A percentile compares a stretch with the other conserved stretches of the same genome.
These are phyloP conservation scores for Ophiostoma sp. DNA, from an alignment of 2,329 filamentous ascomycete species.

Conservation along the genomic window DNA sequence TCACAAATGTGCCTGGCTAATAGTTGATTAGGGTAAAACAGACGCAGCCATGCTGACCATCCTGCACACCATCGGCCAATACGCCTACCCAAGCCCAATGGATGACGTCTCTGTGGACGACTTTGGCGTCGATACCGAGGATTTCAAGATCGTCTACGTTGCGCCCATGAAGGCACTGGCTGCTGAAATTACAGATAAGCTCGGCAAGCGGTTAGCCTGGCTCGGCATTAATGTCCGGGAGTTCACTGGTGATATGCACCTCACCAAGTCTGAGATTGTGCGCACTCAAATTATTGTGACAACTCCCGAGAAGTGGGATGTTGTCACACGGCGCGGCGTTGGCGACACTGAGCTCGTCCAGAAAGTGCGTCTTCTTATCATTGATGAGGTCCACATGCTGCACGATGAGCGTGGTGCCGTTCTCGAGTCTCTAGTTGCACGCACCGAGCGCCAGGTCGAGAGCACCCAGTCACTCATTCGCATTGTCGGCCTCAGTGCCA, in stretches of 20 bases:
- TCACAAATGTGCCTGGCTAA: not conserved
- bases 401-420: constrained; percentile 96
- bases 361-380: constrained; percentile 91
- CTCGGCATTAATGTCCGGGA: constrained; percentile 87
- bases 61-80: constrained; percentile 81
- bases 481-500: constrained; percentile 91
- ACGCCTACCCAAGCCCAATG: constrained; percentile 71
- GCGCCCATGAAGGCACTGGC: constrained; percentile 98
- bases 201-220: constrained; percentile 88
- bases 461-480: constrained; percentile 96
- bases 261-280: constrained; percentile 93
- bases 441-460: constrained; percentile 93
- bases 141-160: constrained; percentile 98
- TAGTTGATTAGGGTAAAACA: constrained; percentile 65
- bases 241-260: constrained; percentile 96
- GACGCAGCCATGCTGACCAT: constrained; percentile 97
- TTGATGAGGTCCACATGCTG: constrained; percentile 99
- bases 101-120: constrained; percentile 68
- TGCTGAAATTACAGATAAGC: constrained; percentile 90
- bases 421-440: constrained; percentile 87
- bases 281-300: constrained; percentile 98
- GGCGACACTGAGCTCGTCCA: constrained; percentile 97
- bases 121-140: constrained; percentile 74
- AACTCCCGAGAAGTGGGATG: constrained; percentile 98
- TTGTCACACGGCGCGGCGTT: constrained; percentile 92